Evolutionary conservation across 352 stramenopile species (phyloP), one percentile per base, ranked within the genome.

Genomic region (Pythium myriotylum): DNA sequence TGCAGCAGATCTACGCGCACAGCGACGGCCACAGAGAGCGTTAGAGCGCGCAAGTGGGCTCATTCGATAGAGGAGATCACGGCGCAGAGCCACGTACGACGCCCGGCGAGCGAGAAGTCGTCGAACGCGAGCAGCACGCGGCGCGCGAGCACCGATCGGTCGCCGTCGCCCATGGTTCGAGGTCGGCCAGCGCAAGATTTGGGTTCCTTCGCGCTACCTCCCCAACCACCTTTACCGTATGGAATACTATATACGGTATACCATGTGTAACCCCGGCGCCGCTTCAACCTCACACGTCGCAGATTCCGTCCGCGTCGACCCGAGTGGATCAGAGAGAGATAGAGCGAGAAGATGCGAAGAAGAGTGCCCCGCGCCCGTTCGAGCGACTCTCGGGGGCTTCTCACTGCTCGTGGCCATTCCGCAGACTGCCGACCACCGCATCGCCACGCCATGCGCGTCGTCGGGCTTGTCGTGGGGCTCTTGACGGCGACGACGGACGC

Each of bases 121-220:
- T 91, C 76, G 54, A 91, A 89, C 32, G 81, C 76, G 37, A 91
- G 71, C 59, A 84, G 72, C 46, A 86, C 77, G 43, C 69, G 59
- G 20, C 54, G 29, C 42, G 62, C 62, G 13, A 68, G 47, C 4
- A 10, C 26, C 29, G 20, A 45, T 20, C 39, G 49, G 27, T 0
- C 52, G 20, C 33, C 45, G 7, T 33, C 10, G 3, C 4, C 13
- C 20, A 32, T 52, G 9, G 14, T 45, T n/a, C 8, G 40, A 52
- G 26, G 27, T 45, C 24, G 24, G n/a, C 27, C 19, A 39, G n/a
- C 17, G 35, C 16, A 41, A 48, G 57, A 65, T 59, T 52, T 48
- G 37, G 19, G 41, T 41, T 59, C 58, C 37, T 65, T 65, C 58
- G 48, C 58, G 29, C 49, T 35, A 35, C 29, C 29, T 35, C 5